Conservation (phyloP, 164 flowering plant genomes). For the Dillenia suffruticosa region DNA sequence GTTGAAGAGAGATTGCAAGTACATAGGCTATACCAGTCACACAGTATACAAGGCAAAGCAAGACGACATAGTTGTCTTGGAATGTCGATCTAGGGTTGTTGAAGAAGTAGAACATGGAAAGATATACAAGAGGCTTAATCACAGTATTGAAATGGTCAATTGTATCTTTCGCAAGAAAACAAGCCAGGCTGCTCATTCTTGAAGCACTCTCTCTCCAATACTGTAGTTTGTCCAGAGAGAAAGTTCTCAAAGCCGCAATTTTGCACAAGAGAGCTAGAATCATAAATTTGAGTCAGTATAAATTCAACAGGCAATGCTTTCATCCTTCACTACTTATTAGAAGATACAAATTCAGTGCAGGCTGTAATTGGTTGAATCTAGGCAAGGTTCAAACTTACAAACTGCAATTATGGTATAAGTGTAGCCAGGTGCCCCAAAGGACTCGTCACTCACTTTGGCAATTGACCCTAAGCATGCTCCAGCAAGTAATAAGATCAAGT, state of each 20-base stretch:
- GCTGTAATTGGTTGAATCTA: neutral
- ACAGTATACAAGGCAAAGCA: slow-evolving; percentile 85
- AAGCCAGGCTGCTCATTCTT: slow-evolving; percentile 89
- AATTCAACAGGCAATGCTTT: neutral
- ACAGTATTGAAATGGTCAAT: slow-evolving; percentile 78
- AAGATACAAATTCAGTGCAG: too few relatives aligned
- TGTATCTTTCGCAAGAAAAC: slow-evolving; percentile 85
- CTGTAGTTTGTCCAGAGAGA: slow-evolving; percentile 78
- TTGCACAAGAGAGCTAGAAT: slow-evolving; percentile 80
- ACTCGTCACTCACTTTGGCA: slow-evolving; percentile 95
- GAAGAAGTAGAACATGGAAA: slow-evolving; percentile 97
- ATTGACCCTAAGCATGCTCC: slow-evolving; percentile 94
- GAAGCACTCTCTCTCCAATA: slow-evolving; percentile 90
- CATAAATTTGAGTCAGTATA: slow-evolving; percentile 3
- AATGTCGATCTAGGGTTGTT: slow-evolving; percentile 93
- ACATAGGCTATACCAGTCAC: slow-evolving; percentile 92
- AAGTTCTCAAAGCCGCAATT: slow-evolving; percentile 89
- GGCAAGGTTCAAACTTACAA: slow-evolving; percentile 53
- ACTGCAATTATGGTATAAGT: slow-evolving; percentile 93
- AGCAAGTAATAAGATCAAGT: slow-evolving; percentile 75
- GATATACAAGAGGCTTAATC: slow-evolving; percentile 86
- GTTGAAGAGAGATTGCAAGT: slow-evolving; percentile 72
- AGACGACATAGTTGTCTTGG: slow-evolving; percentile 65
- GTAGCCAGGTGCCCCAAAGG: slow-evolving; percentile 81
- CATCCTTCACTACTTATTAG: too few relatives aligned